These are phyloP conservation scores for Carpinus viminea DNA, from an alignment of 306 rosid species.

Conservation along the genomic window DNA sequence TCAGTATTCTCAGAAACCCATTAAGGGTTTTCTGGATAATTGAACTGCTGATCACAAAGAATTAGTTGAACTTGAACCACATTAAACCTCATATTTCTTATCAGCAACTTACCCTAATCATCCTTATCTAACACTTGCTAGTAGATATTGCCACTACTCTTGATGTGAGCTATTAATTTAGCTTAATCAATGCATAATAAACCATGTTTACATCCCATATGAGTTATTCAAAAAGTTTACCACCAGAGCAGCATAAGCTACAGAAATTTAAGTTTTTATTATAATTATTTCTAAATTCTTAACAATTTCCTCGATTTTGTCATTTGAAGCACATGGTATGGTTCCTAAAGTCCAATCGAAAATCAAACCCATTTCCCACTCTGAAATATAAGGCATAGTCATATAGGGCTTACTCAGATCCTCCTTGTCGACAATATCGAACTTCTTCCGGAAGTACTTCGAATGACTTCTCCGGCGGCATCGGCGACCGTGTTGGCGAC, in stretches of 20 bases:
- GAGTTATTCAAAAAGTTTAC: background rate
- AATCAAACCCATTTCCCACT: background rate
- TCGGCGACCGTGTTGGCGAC: slow-evolving; percentile 73
- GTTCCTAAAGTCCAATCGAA: background rate
- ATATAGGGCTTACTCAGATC: slow-evolving; percentile 57
- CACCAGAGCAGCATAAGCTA: background rate
- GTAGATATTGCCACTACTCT: too few relatives aligned
- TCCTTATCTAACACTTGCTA: too few relatives aligned
- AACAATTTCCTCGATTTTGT: background rate
- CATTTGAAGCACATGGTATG: background rate
- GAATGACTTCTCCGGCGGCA: slow-evolving; percentile 77
- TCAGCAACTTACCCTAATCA: too few relatives aligned
- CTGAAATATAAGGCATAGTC: background rate
- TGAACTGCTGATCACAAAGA: too few relatives aligned
- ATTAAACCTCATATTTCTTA: too few relatives aligned
- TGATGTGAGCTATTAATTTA: background rate
- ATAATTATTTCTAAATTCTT: background rate
- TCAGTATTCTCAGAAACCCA: background rate
- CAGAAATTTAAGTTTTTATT: background rate
- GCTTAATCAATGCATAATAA: background rate
- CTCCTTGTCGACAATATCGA: slow-evolving; percentile 70
- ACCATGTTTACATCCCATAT: background rate
- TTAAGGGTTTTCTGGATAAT: background rate
- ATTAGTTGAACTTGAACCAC: too few relatives aligned
- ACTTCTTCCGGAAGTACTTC: slow-evolving; percentile 75